A percentile compares a stretch with the other conserved stretches of the same genome.
Evolutionary conservation across 495 filamentous ascomycete species (phyloP).

Genomic region (Cryomyces minteri): DNA sequence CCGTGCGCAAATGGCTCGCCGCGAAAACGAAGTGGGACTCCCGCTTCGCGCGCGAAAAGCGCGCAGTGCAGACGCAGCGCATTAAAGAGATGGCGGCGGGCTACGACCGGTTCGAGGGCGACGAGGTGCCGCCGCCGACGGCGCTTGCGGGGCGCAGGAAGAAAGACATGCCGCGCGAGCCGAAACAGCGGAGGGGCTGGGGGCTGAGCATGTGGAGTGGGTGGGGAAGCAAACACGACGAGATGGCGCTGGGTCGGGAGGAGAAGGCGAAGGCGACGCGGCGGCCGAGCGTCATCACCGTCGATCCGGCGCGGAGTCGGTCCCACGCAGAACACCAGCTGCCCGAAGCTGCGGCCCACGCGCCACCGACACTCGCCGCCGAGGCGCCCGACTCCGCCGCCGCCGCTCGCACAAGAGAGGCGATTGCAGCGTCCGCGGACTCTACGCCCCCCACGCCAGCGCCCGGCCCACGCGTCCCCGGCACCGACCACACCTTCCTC

Average conservation of each 20-base stretch:
- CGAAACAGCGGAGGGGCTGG: constrained; percentile 39
- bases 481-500: constrained; percentile 3
- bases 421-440: too few relatives aligned
- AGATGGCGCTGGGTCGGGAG: constrained; percentile 33
- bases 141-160: constrained; percentile 55
- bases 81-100: constrained; percentile 51
- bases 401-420: too few relatives aligned
- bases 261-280: too few relatives aligned
- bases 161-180: constrained; percentile 31
- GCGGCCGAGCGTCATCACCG: too few relatives aligned
- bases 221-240: constrained; percentile 78
- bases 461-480: too few relatives aligned
- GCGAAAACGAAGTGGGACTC: constrained; percentile 51
- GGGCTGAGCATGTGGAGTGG: constrained; percentile 67
- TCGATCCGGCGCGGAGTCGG: too few relatives aligned
- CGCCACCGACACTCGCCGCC: too few relatives aligned
- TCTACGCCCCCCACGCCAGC: too few relatives aligned
- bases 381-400: too few relatives aligned
- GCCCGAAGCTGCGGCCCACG: too few relatives aligned
- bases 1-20: constrained; percentile 67
- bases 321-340: too few relatives aligned
- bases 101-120: constrained; percentile 51
- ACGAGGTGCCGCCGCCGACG: constrained; percentile 55
- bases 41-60: constrained; percentile 45
- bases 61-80: constrained; percentile 47